Conservation (phyloP, 805 yeast species). For the Zygosaccharomyces bisporus region DNA sequence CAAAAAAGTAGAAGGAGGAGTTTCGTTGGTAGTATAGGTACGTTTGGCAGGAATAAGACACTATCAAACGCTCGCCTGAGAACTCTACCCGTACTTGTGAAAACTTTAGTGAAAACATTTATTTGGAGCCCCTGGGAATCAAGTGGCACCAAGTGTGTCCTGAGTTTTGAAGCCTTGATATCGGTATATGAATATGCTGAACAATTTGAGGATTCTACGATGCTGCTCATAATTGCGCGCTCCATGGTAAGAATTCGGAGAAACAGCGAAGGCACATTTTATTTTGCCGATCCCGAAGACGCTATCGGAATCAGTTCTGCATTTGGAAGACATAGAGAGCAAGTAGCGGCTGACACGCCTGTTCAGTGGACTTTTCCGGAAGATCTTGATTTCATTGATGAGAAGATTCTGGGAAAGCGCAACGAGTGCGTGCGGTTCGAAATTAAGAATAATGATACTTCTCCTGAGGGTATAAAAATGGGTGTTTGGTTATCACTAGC, state of each 20-base stretch:
- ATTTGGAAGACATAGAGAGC: constrained; percentile 41
- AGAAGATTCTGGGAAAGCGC: constrained; percentile 41
- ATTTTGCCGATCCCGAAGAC: constrained; percentile 52
- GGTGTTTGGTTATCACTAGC: constrained; percentile 51
- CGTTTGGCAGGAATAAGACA: constrained; percentile 9
- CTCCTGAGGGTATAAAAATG: constrained; percentile 39
- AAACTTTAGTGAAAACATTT: constrained; percentile 29
- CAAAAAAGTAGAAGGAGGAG: constrained; percentile 14
- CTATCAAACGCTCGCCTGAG: constrained; percentile 1
- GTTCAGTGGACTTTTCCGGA: constrained; percentile 64
- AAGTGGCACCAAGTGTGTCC: constrained; percentile 31
- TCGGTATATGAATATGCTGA: constrained; percentile 39
- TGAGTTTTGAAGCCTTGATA: constrained; percentile 26
- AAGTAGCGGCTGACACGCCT: constrained; percentile 24
- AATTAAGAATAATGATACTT: constrained; percentile 23
- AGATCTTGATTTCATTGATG: constrained; percentile 45
- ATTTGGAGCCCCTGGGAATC: constrained; percentile 21
- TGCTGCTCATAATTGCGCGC: constrained; percentile 48
- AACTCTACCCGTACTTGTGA: constrained; percentile 19
- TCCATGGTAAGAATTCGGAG: constrained; percentile 53
- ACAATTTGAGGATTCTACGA: constrained; percentile 33
- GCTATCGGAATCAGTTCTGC: constrained; percentile 64
- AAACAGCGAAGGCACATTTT: constrained; percentile 43
- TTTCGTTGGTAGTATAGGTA: constrained; percentile 14
- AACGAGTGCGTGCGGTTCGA: constrained; percentile 25